Percentiles rank a stretch among this genome's conserved stretches.
These are phyloP conservation scores for Chloranthus sessilifolius DNA, from an alignment of 164 flowering plant genomes.

Conservation along the genomic window DNA sequence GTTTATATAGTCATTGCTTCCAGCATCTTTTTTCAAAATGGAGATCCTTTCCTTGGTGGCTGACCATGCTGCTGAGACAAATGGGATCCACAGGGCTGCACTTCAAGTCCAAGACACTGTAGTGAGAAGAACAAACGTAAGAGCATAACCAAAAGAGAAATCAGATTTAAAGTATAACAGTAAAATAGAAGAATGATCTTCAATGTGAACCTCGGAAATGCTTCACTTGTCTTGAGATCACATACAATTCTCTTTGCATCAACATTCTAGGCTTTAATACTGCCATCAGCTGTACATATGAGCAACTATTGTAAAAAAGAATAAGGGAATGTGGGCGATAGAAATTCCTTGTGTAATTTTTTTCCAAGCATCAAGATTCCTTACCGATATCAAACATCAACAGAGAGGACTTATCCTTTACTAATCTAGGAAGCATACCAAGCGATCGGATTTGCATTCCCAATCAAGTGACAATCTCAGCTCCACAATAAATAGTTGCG, in stretches of 20 bases:
- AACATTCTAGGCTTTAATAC: conserved; percentile 98
- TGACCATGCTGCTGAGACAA: conserved; percentile 98
- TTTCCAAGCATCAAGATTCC: conserved; percentile 7
- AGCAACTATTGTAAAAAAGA: conserved; percentile 67
- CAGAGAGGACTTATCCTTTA: conserved; percentile 1
- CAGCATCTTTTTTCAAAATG: too few species aligned
- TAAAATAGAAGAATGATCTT: background rate
- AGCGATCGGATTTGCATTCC: conserved; percentile 93
- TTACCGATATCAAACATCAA: conserved; percentile 3
- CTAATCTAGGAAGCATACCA: conserved; percentile 42
- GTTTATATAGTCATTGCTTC: too few species aligned
- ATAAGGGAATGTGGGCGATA: conserved; percentile 17
- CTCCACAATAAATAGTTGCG: conserved; percentile 95
- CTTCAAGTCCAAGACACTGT: conserved; percentile 86
- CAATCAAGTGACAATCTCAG: conserved; percentile 96
- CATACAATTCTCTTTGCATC: conserved; percentile 98
- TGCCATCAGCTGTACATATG: conserved; percentile 90
- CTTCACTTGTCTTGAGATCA: conserved; percentile 70
- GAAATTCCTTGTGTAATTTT: too few species aligned
- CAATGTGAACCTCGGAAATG: conserved; percentile 60
- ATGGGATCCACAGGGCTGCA: conserved; percentile 97
- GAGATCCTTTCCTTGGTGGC: too few species aligned
- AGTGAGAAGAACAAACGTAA: conserved; percentile 11
- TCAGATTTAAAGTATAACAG: background rate
- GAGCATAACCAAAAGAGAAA: background rate